phyloP scores from a whole-genome alignment of 768 basidiomycete species.

The Tulasnella sp. region DNA sequence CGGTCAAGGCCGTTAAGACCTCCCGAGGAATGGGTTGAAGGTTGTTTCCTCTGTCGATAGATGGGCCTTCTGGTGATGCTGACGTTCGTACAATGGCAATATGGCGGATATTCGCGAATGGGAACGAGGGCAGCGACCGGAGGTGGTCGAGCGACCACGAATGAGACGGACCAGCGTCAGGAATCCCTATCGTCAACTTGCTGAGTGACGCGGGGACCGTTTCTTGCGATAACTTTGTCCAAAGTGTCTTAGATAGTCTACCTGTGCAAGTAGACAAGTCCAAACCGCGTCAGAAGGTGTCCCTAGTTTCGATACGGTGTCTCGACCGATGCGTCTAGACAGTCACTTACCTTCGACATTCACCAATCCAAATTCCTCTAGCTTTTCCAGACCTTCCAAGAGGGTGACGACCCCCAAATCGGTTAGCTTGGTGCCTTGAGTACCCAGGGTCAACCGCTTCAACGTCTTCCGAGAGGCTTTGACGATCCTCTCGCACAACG shows the following conservation, averaged over 20 bases:
- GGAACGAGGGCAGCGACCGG: constrained; percentile 38
- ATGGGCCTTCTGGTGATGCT: constrained; percentile 32
- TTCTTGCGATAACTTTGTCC: constrained; percentile 38
- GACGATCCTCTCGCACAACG: constrained; percentile 40
- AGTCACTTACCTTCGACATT: constrained; percentile 41
- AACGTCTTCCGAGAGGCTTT: constrained; percentile 37
- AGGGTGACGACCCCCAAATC: constrained; percentile 40
- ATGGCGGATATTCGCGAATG: constrained; percentile 35
- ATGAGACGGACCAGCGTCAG: constrained; percentile 41
- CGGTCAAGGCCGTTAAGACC: constrained; percentile 37
- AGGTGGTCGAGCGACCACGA: constrained; percentile 46
- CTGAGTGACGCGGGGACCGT: constrained; percentile 37
- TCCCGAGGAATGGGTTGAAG: constrained; percentile 39
- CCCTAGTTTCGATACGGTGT: not conserved
- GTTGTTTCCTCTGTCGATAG: constrained; percentile 38
- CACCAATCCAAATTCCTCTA: constrained; percentile 40
- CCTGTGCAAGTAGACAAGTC: constrained; percentile 34
- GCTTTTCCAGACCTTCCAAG: constrained; percentile 40
- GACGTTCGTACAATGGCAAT: constrained; percentile 38
- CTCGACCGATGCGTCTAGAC: not conserved
- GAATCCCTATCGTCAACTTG: constrained; percentile 37
- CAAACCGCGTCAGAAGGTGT: not conserved
- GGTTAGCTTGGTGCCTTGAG: constrained; percentile 42
- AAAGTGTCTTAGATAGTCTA: constrained; percentile 41
- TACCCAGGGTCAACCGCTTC: constrained; percentile 38